A percentile compares a stretch with the other conserved stretches of the same genome.
phyloP scores from a whole-genome alignment of 176 grass and related monocot genomes.

The Triticum timopheevii region DNA sequence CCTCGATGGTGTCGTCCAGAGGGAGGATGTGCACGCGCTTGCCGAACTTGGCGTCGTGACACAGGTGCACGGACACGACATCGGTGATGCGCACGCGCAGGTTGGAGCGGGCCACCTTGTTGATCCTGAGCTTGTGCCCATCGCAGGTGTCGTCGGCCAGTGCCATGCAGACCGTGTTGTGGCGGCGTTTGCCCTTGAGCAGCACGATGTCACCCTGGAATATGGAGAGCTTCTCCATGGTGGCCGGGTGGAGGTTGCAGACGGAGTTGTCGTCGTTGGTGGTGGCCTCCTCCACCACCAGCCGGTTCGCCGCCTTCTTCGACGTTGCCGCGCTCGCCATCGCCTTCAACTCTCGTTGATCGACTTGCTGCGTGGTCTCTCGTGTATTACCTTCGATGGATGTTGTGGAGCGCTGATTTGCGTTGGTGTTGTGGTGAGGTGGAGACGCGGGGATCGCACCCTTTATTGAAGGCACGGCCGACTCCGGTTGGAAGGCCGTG shows the following conservation, averaged over 20 bases:
- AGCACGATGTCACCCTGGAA: slow-evolving; percentile 50
- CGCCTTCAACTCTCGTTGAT: neutral
- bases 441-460: neutral
- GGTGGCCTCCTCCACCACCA: slow-evolving; percentile 53
- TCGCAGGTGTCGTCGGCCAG: slow-evolving; percentile 46
- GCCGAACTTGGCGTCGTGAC: slow-evolving; percentile 50
- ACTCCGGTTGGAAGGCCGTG: too few relatives aligned
- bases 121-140: slow-evolving; percentile 47
- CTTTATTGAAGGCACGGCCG: neutral
- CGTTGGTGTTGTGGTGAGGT: neutral
- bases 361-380: neutral
- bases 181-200: slow-evolving; percentile 67
- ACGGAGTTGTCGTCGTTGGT: slow-evolving; percentile 46
- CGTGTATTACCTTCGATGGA: neutral
- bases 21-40: slow-evolving; percentile 52
- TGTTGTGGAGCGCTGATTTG: neutral
- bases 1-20: slow-evolving; percentile 61
- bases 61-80: slow-evolving; percentile 59
- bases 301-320: slow-evolving; percentile 49
- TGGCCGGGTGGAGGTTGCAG: slow-evolving; percentile 44
- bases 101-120: slow-evolving; percentile 49
- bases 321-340: neutral
- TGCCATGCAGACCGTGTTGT: slow-evolving; percentile 54
- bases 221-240: slow-evolving; percentile 58
- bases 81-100: slow-evolving; percentile 60